These are phyloP conservation scores for Aegilops speltoides DNA, from an alignment of 176 grass and related monocot species.

Conservation along the genomic window DNA sequence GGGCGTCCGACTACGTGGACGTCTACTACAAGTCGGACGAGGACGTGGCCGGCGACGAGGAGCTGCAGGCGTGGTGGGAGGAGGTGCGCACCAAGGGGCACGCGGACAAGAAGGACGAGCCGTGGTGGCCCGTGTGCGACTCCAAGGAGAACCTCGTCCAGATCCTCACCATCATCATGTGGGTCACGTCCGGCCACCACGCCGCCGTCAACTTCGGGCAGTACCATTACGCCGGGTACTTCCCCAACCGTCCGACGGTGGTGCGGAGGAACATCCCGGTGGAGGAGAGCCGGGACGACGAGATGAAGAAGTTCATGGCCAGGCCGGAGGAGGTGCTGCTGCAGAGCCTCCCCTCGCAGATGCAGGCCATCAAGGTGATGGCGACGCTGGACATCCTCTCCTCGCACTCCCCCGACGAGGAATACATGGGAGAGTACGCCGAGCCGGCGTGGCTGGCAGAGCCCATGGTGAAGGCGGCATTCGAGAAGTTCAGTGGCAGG, in stretches of 20 bases:
- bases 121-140: constrained; percentile 74
- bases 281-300: constrained; percentile 44
- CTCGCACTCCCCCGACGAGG: constrained; percentile 84
- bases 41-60: constrained; percentile 41
- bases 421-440: constrained; percentile 62
- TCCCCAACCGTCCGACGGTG: constrained; percentile 79
- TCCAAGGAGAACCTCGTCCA: constrained; percentile 37
- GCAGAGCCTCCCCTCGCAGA: constrained; percentile 54
- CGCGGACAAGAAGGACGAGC: constrained; percentile 92
- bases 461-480: constrained; percentile 57
- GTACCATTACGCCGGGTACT: constrained; percentile 84
- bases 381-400: constrained; percentile 77
- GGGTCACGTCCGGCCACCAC: constrained; percentile 80
- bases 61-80: constrained; percentile 74
- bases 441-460: constrained; percentile 65
- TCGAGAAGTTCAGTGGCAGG: constrained; percentile 72
- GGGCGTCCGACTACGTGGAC: constrained; percentile 54
- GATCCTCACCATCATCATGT: constrained; percentile 75
- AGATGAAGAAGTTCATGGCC: constrained; percentile 39
- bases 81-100: constrained; percentile 82
- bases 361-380: constrained; percentile 74
- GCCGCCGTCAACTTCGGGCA: constrained; percentile 91
- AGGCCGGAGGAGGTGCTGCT: constrained; percentile 62
- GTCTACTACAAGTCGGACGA: constrained; percentile 55
- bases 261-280: constrained; percentile 68